Evolutionary conservation across 768 basidiomycete species (phyloP).

Genomic region (Galerina marginata): DNA sequence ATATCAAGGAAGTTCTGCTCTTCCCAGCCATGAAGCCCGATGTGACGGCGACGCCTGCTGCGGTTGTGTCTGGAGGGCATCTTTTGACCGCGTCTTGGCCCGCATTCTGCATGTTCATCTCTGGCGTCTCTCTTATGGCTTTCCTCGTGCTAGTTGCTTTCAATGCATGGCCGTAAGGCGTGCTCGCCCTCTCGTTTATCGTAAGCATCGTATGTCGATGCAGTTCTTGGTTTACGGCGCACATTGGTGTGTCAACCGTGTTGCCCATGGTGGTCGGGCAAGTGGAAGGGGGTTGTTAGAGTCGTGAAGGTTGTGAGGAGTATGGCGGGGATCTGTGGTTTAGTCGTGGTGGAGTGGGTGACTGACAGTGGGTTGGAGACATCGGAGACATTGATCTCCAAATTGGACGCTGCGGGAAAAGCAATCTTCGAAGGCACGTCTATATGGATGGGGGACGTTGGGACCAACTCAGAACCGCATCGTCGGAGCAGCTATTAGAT

Average conservation of each 20-base stretch:
- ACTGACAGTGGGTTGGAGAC: no score
- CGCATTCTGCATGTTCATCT: slow-evolving; percentile 61
- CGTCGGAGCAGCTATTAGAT: no score
- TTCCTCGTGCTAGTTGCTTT: slow-evolving; percentile 70
- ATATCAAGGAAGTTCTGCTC: slow-evolving; percentile 95
- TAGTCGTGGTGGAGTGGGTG: no score
- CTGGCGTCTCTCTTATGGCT: slow-evolving; percentile 59
- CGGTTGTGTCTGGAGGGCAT: slow-evolving; percentile 27
- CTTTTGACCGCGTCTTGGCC: slow-evolving; percentile 44
- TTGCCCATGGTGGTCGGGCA: slow-evolving; percentile 29
- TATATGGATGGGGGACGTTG: no score
- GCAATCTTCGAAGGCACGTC: no score
- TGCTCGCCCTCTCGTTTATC: slow-evolving; percentile 59
- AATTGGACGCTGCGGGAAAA: no score
- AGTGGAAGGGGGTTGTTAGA: slow-evolving; percentile 24
- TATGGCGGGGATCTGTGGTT: background rate
- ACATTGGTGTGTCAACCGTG: slow-evolving; percentile 37
- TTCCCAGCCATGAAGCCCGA: slow-evolving; percentile 99
- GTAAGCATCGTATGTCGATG: slow-evolving; percentile 64
- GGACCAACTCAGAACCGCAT: no score
- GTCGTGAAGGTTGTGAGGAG: slow-evolving; percentile 21
- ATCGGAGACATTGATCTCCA: no score
- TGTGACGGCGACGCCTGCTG: slow-evolving; percentile 34
- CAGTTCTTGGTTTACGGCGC: slow-evolving; percentile 70
- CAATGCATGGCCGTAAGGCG: slow-evolving; percentile 65